These are phyloP conservation scores for Borealophlyctis nickersoniae DNA, from an alignment of 192 early-diverging fungal genomes.

Conservation along the genomic window DNA sequence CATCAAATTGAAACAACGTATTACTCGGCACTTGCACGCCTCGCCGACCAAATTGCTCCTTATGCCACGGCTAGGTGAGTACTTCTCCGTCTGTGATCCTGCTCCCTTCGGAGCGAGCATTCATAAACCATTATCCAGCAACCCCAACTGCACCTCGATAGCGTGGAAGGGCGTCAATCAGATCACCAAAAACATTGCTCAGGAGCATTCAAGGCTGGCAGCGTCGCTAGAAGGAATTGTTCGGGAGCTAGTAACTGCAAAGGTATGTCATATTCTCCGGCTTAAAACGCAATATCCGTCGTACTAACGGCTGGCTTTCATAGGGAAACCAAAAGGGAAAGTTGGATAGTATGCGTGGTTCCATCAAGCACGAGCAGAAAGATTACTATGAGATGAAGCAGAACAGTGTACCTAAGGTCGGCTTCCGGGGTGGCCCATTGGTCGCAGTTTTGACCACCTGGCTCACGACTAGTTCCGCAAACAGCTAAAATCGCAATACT, in stretches of 20 bases:
- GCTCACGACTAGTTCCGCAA: too few species aligned
- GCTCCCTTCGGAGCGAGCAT: neutral
- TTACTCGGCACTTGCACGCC: neutral
- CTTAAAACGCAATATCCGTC: neutral
- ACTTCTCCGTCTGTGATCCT: neutral
- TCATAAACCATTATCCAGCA: neutral
- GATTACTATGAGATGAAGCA: conserved; percentile 19
- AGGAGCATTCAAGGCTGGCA: conserved; percentile 3
- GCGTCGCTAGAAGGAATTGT: conserved; percentile 1
- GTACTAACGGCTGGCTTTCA: neutral
- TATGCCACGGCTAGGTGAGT: neutral
- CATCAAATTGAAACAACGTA: neutral
- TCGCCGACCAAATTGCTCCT: neutral
- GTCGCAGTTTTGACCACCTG: too few species aligned
- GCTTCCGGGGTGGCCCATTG: too few species aligned
- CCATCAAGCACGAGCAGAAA: neutral
- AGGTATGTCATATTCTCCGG: neutral
- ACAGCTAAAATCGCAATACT: neutral
- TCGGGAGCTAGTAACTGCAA: conserved; percentile 1
- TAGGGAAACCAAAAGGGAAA: neutral
- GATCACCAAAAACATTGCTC: conserved; percentile 2
- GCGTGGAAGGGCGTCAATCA: conserved; percentile 14
- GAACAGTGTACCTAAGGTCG: conserved; percentile 6
- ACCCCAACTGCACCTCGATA: neutral
- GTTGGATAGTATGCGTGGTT: conserved; percentile 2